A percentile compares a stretch with the other conserved stretches of the same genome.
Evolutionary conservation across 2,329 filamentous ascomycete genomes (phyloP).

Genomic region (Cladosporium sp.): DNA sequence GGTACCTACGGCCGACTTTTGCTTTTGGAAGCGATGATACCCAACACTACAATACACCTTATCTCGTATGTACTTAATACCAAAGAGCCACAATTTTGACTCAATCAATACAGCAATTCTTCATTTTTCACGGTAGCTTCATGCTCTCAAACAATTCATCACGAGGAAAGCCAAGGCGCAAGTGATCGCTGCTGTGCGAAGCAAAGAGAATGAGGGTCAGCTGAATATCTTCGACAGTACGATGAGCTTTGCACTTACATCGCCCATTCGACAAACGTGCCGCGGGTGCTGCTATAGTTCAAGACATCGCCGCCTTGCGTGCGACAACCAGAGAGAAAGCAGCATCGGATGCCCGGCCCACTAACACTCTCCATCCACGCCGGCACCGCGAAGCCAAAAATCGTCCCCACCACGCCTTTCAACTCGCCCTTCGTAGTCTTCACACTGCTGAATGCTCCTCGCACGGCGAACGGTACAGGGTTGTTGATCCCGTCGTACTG

Average conservation of each 20-base stretch:
- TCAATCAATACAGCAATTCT: background rate
- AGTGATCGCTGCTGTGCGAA: background rate
- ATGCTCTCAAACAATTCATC: slow-evolving; percentile 8
- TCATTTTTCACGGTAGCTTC: background rate
- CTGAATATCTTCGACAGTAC: too few relatives aligned
- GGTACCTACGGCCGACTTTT: slow-evolving; percentile 17
- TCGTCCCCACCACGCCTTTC: slow-evolving; percentile 6
- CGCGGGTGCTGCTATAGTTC: slow-evolving; percentile 5
- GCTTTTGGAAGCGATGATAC: slow-evolving; percentile 17
- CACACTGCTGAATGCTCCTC: slow-evolving; percentile 11
- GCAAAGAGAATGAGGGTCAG: background rate
- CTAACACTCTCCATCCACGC: slow-evolving; percentile 12
- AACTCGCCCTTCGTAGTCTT: slow-evolving; percentile 7
- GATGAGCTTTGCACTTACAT: background rate
- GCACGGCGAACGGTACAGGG: slow-evolving; percentile 5
- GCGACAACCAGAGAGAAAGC: slow-evolving; percentile 7
- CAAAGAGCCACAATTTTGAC: background rate
- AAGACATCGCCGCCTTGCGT: slow-evolving; percentile 3
- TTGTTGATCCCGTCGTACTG: slow-evolving; percentile 1
- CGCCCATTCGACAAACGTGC: slow-evolving; percentile 13
- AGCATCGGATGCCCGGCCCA: slow-evolving; percentile 6
- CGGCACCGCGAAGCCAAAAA: slow-evolving; percentile 15
- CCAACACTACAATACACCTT: slow-evolving; percentile 10
- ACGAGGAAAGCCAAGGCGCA: background rate
- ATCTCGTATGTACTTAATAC: slow-evolving; percentile 15